Evolutionary conservation across 2,329 filamentous ascomycete species (phyloP).

Genomic region (Incumbomyces lentus): DNA sequence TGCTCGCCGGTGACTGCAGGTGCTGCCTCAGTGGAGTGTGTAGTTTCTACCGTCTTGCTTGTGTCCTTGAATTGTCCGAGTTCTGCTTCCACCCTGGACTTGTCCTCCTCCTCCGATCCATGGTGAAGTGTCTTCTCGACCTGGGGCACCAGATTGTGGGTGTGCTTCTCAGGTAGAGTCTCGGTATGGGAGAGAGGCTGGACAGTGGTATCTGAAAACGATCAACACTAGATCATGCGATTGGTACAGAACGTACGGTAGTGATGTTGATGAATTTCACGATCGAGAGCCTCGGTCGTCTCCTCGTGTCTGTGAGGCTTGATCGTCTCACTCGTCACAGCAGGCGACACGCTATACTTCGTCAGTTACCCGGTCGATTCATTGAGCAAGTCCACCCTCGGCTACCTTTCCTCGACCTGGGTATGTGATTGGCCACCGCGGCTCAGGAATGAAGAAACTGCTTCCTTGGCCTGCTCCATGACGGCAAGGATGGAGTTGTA

Average conservation of each 20-base stretch:
- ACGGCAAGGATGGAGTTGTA: conserved; percentile 38
- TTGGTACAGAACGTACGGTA: conserved; percentile 32
- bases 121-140: conserved; percentile 56
- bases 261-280: conserved; percentile 62
- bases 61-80: conserved; percentile 44
- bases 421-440: background rate
- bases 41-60: conserved; percentile 36
- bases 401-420: background rate
- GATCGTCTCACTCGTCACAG: conserved; percentile 51
- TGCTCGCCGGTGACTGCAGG: conserved; percentile 50
- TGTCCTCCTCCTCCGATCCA: conserved; percentile 43
- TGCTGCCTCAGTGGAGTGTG: conserved; percentile 39
- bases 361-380: conserved; percentile 30
- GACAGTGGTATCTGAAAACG: conserved; percentile 44
- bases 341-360: conserved; percentile 47
- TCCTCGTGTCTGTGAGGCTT: conserved; percentile 52
- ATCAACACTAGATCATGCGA: too few species aligned
- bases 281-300: conserved; percentile 52
- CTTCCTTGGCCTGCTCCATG: conserved; percentile 46
- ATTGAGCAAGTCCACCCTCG: conserved; percentile 14
- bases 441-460: conserved; percentile 47
- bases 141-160: conserved; percentile 47
- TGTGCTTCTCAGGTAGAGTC: conserved; percentile 52
- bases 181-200: conserved; percentile 53
- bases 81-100: conserved; percentile 43